Percentiles rank a stretch among this genome's conserved stretches.
Conservation (phyloP, 495 filamentous ascomycete genomes). For the Ascodesmis nigricans region DNA sequence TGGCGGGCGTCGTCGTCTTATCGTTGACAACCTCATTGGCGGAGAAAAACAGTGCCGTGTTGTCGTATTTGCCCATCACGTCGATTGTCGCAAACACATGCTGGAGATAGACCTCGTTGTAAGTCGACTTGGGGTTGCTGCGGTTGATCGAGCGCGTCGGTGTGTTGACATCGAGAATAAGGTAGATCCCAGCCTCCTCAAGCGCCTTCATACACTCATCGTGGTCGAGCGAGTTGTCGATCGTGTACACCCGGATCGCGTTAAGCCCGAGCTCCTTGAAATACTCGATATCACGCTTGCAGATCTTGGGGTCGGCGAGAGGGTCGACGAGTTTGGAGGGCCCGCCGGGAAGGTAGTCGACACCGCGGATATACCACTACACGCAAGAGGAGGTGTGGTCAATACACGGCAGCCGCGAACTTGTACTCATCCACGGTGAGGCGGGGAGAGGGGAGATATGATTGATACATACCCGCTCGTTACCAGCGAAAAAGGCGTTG, state of each 20-base stretch:
- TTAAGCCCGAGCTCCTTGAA: constrained; percentile 79
- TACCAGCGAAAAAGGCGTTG: constrained; percentile 68
- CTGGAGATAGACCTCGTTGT: constrained; percentile 83
- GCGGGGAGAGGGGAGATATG: background rate
- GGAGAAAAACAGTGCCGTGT: constrained; percentile 87
- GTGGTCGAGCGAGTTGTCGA: constrained; percentile 70
- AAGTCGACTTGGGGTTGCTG: constrained; percentile 47
- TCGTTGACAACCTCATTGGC: constrained; percentile 94
- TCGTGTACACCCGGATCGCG: constrained; percentile 78
- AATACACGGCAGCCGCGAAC: background rate
- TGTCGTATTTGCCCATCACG: constrained; percentile 64
- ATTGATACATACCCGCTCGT: constrained; percentile 29
- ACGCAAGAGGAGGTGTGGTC: background rate
- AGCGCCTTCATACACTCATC: constrained; percentile 65
- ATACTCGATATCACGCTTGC: constrained; percentile 61
- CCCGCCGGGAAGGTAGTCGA: constrained; percentile 91
- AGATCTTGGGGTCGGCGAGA: constrained; percentile 37
- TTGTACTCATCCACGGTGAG: background rate
- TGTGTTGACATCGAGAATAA: constrained; percentile 54
- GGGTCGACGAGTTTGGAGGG: constrained; percentile 59
- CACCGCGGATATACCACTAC: constrained; percentile 73
- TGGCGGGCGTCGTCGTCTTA: constrained; percentile 45
- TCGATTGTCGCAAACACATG: constrained; percentile 86
- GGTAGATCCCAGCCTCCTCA: constrained; percentile 72
- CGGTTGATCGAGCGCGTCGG: constrained; percentile 69